Percentiles rank a stretch among this genome's conserved stretches.
Evolutionary conservation across 305 asterid species (phyloP).

Genomic region (Ajuga reptans): DNA sequence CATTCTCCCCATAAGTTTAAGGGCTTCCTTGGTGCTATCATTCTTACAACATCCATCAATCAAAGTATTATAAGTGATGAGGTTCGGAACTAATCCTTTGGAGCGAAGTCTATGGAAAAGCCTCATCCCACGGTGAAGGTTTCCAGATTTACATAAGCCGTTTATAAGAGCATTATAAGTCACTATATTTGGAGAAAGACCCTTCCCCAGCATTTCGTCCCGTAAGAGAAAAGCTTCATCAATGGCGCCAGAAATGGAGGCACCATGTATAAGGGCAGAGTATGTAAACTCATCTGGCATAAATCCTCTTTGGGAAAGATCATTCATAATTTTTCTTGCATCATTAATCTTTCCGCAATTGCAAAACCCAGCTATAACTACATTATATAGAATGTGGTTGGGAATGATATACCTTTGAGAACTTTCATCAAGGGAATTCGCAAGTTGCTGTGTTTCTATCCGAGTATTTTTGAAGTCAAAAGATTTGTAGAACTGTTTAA

Average conservation of each 20-base stretch:
- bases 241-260: slow-evolving; percentile 50
- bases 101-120: slow-evolving; percentile 58
- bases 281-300: slow-evolving; percentile 76
- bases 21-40: slow-evolving; percentile 49
- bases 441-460: slow-evolving; percentile 40
- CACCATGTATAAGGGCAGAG: slow-evolving; percentile 60
- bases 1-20: slow-evolving; percentile 59
- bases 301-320: slow-evolving; percentile 52
- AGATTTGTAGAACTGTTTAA: slow-evolving; percentile 36
- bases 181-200: slow-evolving; percentile 63
- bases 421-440: slow-evolving; percentile 44
- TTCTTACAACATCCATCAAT: slow-evolving; percentile 56
- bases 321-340: slow-evolving; percentile 46
- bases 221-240: slow-evolving; percentile 70
- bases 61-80: slow-evolving; percentile 61
- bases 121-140: slow-evolving; percentile 59
- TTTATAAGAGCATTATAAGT: slow-evolving; percentile 70
- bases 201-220: slow-evolving; percentile 70
- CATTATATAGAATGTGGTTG: slow-evolving; percentile 58
- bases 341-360: slow-evolving; percentile 61
- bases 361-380: slow-evolving; percentile 64
- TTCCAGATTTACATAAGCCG: slow-evolving; percentile 74
- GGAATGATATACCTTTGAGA: slow-evolving; percentile 35
- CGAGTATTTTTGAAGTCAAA: slow-evolving; percentile 28
- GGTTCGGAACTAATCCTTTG: slow-evolving; percentile 49